Percentiles rank a stretch among this genome's conserved stretches.
These are phyloP conservation scores for Cutaneotrichosporon curvatum DNA, from an alignment of 1,284 basidiomycete species.

Conservation along the genomic window DNA sequence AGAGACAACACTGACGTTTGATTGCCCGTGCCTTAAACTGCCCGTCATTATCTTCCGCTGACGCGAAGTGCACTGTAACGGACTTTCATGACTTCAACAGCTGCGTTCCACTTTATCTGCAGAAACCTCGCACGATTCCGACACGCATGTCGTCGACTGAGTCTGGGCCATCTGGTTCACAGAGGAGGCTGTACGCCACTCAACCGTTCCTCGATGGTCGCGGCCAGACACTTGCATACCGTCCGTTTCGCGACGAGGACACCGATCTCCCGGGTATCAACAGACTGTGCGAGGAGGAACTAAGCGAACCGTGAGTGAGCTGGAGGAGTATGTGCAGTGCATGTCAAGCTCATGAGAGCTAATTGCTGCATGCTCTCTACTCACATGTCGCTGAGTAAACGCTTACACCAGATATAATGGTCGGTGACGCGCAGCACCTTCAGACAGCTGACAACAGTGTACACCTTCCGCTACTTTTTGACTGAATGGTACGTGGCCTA, in stretches of 20 bases:
- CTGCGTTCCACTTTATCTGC: too few relatives aligned
- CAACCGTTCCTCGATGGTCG: slow-evolving; percentile 13
- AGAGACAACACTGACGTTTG: too few relatives aligned
- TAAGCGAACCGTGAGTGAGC: slow-evolving; percentile 85
- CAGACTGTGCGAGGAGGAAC: slow-evolving; percentile 78
- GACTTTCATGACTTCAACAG: too few relatives aligned
- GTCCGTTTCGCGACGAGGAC: slow-evolving; percentile 48
- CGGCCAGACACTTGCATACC: slow-evolving; percentile 26
- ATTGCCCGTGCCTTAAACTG: too few relatives aligned
- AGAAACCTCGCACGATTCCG: too few relatives aligned
- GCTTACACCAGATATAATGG: slow-evolving; percentile 9
- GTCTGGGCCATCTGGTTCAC: slow-evolving; percentile 4
- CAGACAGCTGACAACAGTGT: slow-evolving; percentile 25
- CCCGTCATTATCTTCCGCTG: too few relatives aligned
- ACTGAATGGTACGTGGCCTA: slow-evolving; percentile 86
- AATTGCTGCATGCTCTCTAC: too few relatives aligned
- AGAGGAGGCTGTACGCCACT: background rate
- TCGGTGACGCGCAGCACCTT: background rate
- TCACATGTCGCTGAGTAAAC: background rate
- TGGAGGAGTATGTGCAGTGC: too few relatives aligned
- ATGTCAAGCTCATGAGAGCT: too few relatives aligned
- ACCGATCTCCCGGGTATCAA: slow-evolving; percentile 72
- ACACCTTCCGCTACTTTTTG: slow-evolving; percentile 70
- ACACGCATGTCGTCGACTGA: background rate
- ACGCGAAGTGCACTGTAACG: too few relatives aligned